A percentile compares a stretch with the other conserved stretches of the same genome.
These are phyloP conservation scores for Biscogniauxia mediterranea DNA, from an alignment of 2,329 filamentous ascomycete species.

Conservation along the genomic window DNA sequence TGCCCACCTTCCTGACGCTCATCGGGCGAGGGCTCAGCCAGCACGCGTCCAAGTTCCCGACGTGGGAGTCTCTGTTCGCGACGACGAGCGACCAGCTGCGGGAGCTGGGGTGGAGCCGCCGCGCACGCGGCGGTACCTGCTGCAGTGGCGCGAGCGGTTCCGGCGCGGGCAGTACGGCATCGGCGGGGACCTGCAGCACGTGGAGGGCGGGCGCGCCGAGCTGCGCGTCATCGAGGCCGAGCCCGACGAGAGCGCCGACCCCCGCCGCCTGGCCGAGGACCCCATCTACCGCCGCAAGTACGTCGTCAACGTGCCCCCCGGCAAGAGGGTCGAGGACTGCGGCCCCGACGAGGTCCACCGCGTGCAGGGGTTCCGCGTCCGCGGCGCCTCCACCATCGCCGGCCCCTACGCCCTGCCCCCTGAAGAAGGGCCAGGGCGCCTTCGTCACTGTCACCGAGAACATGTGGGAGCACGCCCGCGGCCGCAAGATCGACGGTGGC, in stretches of 20 bases:
- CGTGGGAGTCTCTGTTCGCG: slow-evolving; percentile 88
- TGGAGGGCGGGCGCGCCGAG: slow-evolving; percentile 43
- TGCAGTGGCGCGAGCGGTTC: slow-evolving; percentile 86
- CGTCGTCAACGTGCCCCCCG: slow-evolving; percentile 55
- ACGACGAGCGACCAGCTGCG: slow-evolving; percentile 74
- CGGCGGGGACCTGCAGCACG: slow-evolving; percentile 77
- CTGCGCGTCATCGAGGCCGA: slow-evolving; percentile 36
- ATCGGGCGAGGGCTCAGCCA: slow-evolving; percentile 85
- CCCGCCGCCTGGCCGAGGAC: slow-evolving; percentile 25
- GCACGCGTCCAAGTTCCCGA: slow-evolving; percentile 82
- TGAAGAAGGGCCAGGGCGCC: slow-evolving; percentile 65
- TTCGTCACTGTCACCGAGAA: slow-evolving; percentile 74
- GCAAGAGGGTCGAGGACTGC: slow-evolving; percentile 37
- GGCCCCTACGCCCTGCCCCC: slow-evolving; percentile 71
- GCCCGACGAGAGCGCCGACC: slow-evolving; percentile 49
- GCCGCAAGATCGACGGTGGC: slow-evolving; percentile 93
- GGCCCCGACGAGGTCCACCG: slow-evolving; percentile 44
- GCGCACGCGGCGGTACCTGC: slow-evolving; percentile 76
- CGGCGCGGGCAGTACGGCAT: slow-evolving; percentile 73
- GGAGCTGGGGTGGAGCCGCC: slow-evolving; percentile 81
- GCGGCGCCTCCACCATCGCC: slow-evolving; percentile 65
- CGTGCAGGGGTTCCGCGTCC: slow-evolving; percentile 65
- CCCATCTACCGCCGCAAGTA: slow-evolving; percentile 44
- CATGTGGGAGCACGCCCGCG: slow-evolving; percentile 87
- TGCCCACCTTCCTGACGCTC: slow-evolving; percentile 79